phyloP scores from a whole-genome alignment of 2,329 filamentous ascomycete genomes.

The Leptographium lundbergii region DNA sequence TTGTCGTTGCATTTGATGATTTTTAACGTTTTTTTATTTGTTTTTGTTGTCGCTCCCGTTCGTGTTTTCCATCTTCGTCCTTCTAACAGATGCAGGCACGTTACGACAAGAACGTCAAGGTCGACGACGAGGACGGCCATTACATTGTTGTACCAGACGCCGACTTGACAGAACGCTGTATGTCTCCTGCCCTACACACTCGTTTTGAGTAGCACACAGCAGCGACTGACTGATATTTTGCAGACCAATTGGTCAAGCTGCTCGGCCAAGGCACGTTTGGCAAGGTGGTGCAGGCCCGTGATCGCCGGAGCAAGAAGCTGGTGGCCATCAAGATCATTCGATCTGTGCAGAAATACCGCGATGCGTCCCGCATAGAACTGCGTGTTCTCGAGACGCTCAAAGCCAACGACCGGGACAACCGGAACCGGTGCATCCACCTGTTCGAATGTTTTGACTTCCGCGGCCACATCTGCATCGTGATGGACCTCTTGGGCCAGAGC shows the following conservation, averaged over 20 bases:
- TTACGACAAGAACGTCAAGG: slow-evolving; percentile 50
- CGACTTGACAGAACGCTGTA: slow-evolving; percentile 80
- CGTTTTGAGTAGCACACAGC: slow-evolving; percentile 9
- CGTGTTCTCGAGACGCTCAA: slow-evolving; percentile 84
- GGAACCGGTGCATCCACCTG: slow-evolving; percentile 93
- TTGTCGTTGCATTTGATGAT: slow-evolving; percentile 13
- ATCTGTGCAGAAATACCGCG: slow-evolving; percentile 95
- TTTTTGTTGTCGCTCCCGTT: background rate
- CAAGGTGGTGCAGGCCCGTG: slow-evolving; percentile 89
- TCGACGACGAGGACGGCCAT: slow-evolving; percentile 94
- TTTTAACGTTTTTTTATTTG: no score
- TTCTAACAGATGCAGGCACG: slow-evolving; percentile 9
- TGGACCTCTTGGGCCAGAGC: slow-evolving; percentile 75
- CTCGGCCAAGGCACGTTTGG: slow-evolving; percentile 96
- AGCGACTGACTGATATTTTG: background rate
- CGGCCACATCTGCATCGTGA: slow-evolving; percentile 84
- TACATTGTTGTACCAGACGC: slow-evolving; percentile 87
- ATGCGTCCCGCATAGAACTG: slow-evolving; percentile 89
- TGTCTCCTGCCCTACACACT: slow-evolving; percentile 25
- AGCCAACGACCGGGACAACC: slow-evolving; percentile 81
- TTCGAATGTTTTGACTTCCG: slow-evolving; percentile 95
- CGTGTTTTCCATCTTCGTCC: background rate
- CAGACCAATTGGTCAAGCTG: slow-evolving; percentile 79
- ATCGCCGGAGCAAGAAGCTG: slow-evolving; percentile 59
- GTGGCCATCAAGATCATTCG: slow-evolving; percentile 98